A percentile compares a stretch with the other conserved stretches of the same genome.
phyloP scores from a whole-genome alignment of 2,329 filamentous ascomycete genomes.

The Zasmidium citrigriseum region DNA sequence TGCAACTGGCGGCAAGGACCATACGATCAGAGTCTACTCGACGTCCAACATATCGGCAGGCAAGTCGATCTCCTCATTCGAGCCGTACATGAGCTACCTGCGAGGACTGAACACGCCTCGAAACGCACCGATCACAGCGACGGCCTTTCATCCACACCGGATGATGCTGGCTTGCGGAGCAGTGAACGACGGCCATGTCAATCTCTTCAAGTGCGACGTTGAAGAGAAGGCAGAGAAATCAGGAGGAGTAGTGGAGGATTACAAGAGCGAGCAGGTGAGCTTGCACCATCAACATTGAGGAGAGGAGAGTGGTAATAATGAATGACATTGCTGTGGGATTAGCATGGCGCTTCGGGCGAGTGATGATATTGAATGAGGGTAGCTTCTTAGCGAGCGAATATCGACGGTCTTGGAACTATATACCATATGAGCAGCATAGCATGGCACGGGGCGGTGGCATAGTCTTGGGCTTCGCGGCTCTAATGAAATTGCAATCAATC shows the following conservation, averaged over 20 bases:
- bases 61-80: conserved; percentile 56
- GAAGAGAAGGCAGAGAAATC: conserved; percentile 20
- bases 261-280: neutral
- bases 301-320: no score
- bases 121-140: conserved; percentile 80
- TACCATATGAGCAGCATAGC: neutral
- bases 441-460: neutral
- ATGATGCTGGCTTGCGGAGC: conserved; percentile 88
- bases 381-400: neutral
- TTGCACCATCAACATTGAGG: no score
- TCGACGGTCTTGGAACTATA: neutral
- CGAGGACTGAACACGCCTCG: conserved; percentile 23
- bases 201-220: conserved; percentile 63
- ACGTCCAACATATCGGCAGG: conserved; percentile 68
- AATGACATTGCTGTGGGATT: neutral
- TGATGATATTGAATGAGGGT: neutral
- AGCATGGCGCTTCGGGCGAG: neutral
- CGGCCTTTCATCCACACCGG: conserved; percentile 92
- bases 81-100: conserved; percentile 74
- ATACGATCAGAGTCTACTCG: conserved; percentile 91
- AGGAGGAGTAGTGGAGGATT: conserved; percentile 4
- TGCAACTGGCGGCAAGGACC: conserved; percentile 85
- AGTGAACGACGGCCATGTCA: conserved; percentile 84
- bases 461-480: no score
- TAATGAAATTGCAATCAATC: no score